These are phyloP conservation scores for Gaeumannomyces sp. DNA, from an alignment of 2,329 filamentous ascomycete genomes.

Conservation along the genomic window DNA sequence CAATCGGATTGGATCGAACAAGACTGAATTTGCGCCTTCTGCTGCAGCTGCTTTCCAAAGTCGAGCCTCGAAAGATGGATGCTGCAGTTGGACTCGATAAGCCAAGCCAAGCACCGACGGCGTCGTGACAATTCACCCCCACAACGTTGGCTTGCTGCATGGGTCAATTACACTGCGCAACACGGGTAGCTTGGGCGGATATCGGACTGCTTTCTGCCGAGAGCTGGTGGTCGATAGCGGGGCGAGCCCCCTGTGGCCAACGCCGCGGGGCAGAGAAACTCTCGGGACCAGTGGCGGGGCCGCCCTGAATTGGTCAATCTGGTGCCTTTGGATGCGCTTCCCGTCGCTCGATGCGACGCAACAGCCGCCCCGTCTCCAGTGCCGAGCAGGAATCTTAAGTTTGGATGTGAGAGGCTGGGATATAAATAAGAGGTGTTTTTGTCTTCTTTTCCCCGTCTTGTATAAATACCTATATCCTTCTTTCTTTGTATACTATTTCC, in stretches of 20 bases:
- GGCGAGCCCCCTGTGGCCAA: not conserved
- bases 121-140: not conserved
- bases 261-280: not conserved
- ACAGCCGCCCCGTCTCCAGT: not conserved
- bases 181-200: not conserved
- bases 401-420: not conserved
- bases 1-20: too few relatives aligned
- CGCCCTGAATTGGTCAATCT: not conserved
- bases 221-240: not conserved
- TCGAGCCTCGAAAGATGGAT: too few relatives aligned
- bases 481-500: not conserved
- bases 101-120: too few relatives aligned
- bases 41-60: too few relatives aligned
- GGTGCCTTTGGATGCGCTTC: not conserved
- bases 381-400: not conserved
- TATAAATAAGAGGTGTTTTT: not conserved
- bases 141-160: not conserved
- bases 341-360: not conserved
- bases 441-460: not conserved
- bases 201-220: slow-evolving; percentile 2
- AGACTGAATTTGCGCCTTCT: too few relatives aligned
- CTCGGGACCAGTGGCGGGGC: not conserved
- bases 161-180: too few relatives aligned
- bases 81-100: too few relatives aligned
- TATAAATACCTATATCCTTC: not conserved